phyloP scores from a whole-genome alignment of 139 green algal genomes.

The Chlorella sp. region DNA sequence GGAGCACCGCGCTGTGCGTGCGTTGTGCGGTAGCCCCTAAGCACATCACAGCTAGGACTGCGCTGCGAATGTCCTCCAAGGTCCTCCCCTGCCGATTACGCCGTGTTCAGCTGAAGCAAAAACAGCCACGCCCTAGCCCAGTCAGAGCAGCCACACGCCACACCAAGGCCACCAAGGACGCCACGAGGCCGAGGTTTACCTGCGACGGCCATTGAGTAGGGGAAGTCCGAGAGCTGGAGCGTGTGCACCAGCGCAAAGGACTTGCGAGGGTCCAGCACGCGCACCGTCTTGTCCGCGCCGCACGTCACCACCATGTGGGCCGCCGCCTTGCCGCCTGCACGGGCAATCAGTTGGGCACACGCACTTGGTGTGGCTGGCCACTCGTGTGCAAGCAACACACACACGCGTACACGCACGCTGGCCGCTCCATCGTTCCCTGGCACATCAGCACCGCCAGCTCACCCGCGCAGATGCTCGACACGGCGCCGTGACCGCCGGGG shows the following conservation, averaged over 20 bases:
- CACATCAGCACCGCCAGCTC: not conserved
- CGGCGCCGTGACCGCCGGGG: conserved; percentile 38
- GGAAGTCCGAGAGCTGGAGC: conserved; percentile 50
- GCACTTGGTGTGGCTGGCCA: no score
- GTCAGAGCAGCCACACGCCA: not conserved
- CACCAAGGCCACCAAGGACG: not conserved
- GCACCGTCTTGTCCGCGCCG: conserved; percentile 52
- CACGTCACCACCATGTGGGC: conserved; percentile 38
- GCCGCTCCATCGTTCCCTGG: not conserved
- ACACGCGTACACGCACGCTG: not conserved
- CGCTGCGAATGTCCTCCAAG: not conserved
- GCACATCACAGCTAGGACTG: no score
- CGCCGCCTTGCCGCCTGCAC: conserved; percentile 23
- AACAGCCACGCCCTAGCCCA: not conserved
- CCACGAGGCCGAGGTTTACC: not conserved
- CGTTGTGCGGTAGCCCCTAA: no score
- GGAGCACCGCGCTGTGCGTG: not conserved
- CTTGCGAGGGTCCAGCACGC: conserved; percentile 42
- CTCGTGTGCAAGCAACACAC: no score
- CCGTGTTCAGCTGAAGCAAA: not conserved
- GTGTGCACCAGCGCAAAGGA: conserved; percentile 22
- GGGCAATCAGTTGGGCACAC: no score
- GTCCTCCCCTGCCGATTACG: not conserved
- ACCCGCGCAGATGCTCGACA: conserved; percentile 45
- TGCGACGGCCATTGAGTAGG: conserved; percentile 48